Base-by-base conservation (phyloP, 257 asterid species). In the Avicennia marina region DNA sequence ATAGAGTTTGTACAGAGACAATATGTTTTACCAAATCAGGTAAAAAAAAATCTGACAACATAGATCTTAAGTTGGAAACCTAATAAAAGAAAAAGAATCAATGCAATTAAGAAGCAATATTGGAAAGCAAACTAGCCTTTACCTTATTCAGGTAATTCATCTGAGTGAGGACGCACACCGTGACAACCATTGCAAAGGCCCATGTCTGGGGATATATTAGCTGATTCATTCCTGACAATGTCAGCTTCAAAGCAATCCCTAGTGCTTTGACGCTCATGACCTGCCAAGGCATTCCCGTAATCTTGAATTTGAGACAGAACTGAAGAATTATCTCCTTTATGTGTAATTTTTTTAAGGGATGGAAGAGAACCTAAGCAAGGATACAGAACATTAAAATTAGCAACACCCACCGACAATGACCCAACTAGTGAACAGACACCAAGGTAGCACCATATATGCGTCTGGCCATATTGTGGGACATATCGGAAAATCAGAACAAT, bases 181-280 rank as follows among this genome's bases (percentile, higher is more conserved):
- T 19, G 65, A 90, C 98, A 51, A 87, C 81, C 81, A 74, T 45
- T 4, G 84, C 80, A 69, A 91, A 91, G 54, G 69, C 72, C 98
- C 96, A 91, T 24, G 98, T 88, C 75, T 88, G 95, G 9, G 98
- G 98, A 74, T 88, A 91, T 45, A 68, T 65, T 50, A 91, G 81
- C 75, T 91, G 98, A 68, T 91, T 91, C 78, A 66, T 85, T 76
- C 95, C 98, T 26, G 94, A 81, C 24, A 91, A 65, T 27, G 98
- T 91, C 75, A 91, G 71, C 78, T 91, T 91, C 87, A 91, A 41
- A 54, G 96, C 98, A 73, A 88, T 88, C 65, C 96, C 95, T 33
- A 87, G 76, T 40, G 95, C 96, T 72, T 91, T 85, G 44, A 91
- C 96, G 62, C 98, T 91, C 98, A 88, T 91, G 20, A 91, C 96